A percentile compares a stretch with the other conserved stretches of the same genome.
Conservation (phyloP, 345 rosid species). For the Fremontodendron californicum region DNA sequence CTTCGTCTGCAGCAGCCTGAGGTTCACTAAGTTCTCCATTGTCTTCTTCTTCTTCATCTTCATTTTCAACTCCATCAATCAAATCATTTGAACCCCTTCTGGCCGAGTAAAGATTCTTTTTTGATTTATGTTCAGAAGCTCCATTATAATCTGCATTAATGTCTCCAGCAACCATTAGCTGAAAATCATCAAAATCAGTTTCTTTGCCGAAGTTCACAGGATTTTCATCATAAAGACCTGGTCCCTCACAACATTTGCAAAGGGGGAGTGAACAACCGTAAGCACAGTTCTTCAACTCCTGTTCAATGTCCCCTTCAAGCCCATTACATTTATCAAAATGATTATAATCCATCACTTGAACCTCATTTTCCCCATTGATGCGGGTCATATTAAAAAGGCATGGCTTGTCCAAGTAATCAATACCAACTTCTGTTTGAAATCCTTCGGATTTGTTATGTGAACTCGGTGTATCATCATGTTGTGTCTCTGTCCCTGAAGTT, state of each 20-base stretch:
- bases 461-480: slow-evolving; percentile 32
- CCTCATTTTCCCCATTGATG: slow-evolving; percentile 20
- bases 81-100: slow-evolving; percentile 16
- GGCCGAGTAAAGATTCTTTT: slow-evolving; percentile 15
- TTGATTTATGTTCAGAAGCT: slow-evolving; percentile 9
- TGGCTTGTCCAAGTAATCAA: slow-evolving; percentile 52
- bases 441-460: slow-evolving; percentile 38
- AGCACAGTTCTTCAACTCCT: slow-evolving; percentile 13
- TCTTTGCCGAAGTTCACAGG: slow-evolving; percentile 21
- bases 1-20: slow-evolving; percentile 33
- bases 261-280: slow-evolving; percentile 17
- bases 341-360: slow-evolving; percentile 22
- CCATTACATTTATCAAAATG: slow-evolving; percentile 24
- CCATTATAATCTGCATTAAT: slow-evolving; percentile 10
- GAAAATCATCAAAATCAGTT: slow-evolving; percentile 21
- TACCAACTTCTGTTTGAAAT: slow-evolving; percentile 34
- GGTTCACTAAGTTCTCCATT: slow-evolving; percentile 33
- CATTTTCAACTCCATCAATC: slow-evolving; percentile 28
- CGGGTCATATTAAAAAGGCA: slow-evolving; percentile 31
- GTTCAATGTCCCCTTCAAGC: slow-evolving; percentile 15
- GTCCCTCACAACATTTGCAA: slow-evolving; percentile 24
- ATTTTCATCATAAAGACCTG: slow-evolving; percentile 16
- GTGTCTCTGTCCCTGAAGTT: slow-evolving; percentile 37
- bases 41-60: slow-evolving; percentile 25
- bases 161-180: slow-evolving; percentile 17